phyloP scores from a whole-genome alignment of 805 yeast species.

The Barnettozyma salicaria region DNA sequence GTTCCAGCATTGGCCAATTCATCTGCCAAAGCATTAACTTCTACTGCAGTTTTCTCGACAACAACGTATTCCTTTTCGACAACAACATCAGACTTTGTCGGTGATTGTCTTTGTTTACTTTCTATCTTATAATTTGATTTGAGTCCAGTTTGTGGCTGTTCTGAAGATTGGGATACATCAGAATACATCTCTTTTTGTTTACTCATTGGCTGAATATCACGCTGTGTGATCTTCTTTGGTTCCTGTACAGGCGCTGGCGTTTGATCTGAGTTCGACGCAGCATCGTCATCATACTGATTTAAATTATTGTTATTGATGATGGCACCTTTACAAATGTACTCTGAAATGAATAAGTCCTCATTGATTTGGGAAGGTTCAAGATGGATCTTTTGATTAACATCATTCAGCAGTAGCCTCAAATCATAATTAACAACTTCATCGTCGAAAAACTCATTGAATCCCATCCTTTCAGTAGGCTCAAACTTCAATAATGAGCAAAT shows the following conservation, averaged over 20 bases:
- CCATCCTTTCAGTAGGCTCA: constrained; percentile 82
- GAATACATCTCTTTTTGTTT: constrained; percentile 10
- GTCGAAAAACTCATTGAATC: constrained; percentile 80
- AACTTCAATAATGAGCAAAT: constrained; percentile 74
- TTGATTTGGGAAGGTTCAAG: constrained; percentile 59
- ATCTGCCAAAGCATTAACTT: constrained; percentile 92
- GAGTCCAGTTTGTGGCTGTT: neutral
- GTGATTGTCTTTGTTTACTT: neutral
- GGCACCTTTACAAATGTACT: constrained; percentile 46
- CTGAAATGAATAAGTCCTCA: constrained; percentile 79
- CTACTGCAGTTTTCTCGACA: constrained; percentile 90
- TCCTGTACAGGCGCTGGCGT: constrained; percentile 5
- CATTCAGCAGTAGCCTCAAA: constrained; percentile 32
- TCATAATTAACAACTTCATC: constrained; percentile 59
- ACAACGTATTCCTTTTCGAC: constrained; percentile 88
- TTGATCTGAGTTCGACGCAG: constrained; percentile 8
- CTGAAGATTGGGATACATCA: constrained; percentile 1
- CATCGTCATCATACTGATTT: constrained; percentile 16
- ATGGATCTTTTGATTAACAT: constrained; percentile 46
- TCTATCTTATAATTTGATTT: constrained; percentile 3
- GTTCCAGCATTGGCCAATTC: constrained; percentile 66
- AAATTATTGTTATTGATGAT: constrained; percentile 18
- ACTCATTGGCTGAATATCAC: constrained; percentile 25
- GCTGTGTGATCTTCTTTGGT: constrained; percentile 15
- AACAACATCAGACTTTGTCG: constrained; percentile 38